Percentiles rank a stretch among this genome's conserved stretches.
Conservation (phyloP, 1,284 basidiomycete species). For the Pyrrhoderma noxium region DNA sequence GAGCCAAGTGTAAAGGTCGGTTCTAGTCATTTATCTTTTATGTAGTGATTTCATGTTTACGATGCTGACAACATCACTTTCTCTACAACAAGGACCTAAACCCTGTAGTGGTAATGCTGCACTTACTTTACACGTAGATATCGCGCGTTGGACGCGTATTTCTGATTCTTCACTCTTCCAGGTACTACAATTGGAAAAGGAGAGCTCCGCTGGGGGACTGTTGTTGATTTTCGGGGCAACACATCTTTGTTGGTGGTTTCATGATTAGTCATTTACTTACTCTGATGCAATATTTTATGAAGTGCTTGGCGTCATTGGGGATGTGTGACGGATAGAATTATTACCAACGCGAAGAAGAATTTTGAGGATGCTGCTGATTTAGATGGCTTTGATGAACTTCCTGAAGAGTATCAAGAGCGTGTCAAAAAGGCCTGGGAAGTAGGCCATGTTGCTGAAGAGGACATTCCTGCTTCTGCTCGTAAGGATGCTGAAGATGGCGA, state of each 20-base stretch:
- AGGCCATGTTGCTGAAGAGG: constrained; percentile 70
- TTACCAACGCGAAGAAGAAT: constrained; percentile 65
- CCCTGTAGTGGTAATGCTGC: constrained; percentile 56
- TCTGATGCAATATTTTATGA: constrained; percentile 19
- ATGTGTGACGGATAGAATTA: constrained; percentile 63
- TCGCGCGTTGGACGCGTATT: constrained; percentile 15
- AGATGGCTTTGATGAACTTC: constrained; percentile 67
- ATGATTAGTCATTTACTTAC: constrained; percentile 5
- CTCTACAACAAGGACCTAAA: constrained; percentile 53
- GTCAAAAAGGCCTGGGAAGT: constrained; percentile 63
- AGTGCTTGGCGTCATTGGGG: constrained; percentile 81
- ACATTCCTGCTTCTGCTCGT: constrained; percentile 65
- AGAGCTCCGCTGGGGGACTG: constrained; percentile 62
- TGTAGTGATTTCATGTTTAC: constrained; percentile 17
- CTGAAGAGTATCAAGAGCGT: constrained; percentile 56
- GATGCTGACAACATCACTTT: constrained; percentile 25
- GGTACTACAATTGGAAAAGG: constrained; percentile 73
- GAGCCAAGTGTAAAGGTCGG: constrained; percentile 81
- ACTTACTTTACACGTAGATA: constrained; percentile 17
- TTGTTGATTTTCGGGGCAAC: constrained; percentile 71
- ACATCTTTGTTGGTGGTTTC: constrained; percentile 55
- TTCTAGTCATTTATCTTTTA: constrained; percentile 21
- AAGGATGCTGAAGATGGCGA: constrained; percentile 47
- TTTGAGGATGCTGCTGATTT: constrained; percentile 56
- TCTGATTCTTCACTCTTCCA: constrained; percentile 24